Base-by-base conservation (phyloP, 805 yeast species). In the Saccharomycopsis sp. region DNA sequence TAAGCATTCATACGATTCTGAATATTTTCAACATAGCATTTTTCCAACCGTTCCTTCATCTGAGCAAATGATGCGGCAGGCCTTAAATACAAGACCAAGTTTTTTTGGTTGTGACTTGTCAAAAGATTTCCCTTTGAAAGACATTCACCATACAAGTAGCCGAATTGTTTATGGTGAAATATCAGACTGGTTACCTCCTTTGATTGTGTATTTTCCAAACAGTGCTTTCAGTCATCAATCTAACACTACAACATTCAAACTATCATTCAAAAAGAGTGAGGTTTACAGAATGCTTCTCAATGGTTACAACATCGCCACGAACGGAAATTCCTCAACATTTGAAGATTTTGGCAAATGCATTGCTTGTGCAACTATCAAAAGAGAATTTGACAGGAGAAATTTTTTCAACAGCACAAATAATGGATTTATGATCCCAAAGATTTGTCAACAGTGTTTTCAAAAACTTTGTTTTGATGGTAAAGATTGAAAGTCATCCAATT, bases 31-130 rank as follows among this genome's bases (percentile, higher is more conserved):
- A 17, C 71, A 73, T 38, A 68, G 74, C 15, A 58, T 67, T 2
- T 77, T 76, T 60, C 87, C 87, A 2, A 66, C 73, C 45, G 79
- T 80, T 38, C 88, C 87, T 1, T 73, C 65, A 48, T 55, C 58
- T 10, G 55, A 61, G 9, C 63, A 74, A 1, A 73, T 79, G 50
- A 35, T 65, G n/a, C 57, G 62, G 36, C 50, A 58, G 43, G 71
- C 73, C 40, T 63, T 80, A 41, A 69, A 71, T 7, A 62, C 73
- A 7, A 70, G 62, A 44, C 95, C 96, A 10, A 64, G 77, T 0
- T 85, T 86, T 59, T 81, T 87, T 54, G 96, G 96, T 4, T 88
- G 96, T n/a, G n/a, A n/a, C n/a, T n/a, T n/a, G n/a, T n/a, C n/a
- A n/a, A n/a, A n/a, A n/a, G n/a, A n/a, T n/a, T n/a, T n/a, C n/a